Base-by-base conservation (phyloP, 176 grass and related monocot species). In the Tillandsia leiboldiana region DNA sequence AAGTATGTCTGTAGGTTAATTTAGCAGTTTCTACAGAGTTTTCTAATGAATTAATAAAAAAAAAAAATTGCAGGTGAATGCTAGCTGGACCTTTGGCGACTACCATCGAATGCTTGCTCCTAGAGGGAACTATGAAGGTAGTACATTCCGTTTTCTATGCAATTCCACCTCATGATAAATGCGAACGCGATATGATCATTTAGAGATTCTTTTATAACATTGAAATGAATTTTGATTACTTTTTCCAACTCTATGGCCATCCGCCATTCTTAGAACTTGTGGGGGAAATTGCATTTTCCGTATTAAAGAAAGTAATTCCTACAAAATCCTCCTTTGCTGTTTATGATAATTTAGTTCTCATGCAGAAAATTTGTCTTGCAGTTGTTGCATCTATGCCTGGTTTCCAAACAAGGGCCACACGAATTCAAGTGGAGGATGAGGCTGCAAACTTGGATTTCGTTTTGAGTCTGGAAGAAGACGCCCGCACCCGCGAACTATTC, bases 101-200 rank as follows among this genome's bases (percentile, higher is more conserved):
- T 96, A 92, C 70, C 93, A 96, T 79, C 83, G 93, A 23, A 83
- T 96, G 14, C 50, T 96, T 77, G 70, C 50, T 15, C 89, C 93
- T 62, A 78, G 83, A 70, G 86, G 73, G 66, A 92, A 48, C 50
- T 87, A 96, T 33, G 78, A 96, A 85, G 93, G 93, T 90, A 85
- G 29, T 15, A 24, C 50, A 20, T 53, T 42, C 33, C 33, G 4
- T 42, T 42, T 42, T 42, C 33, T 42, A 42, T 29, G 28, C 28
- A 2, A 29, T 29, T 29, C 28, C 28, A 29, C 28, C 33, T 42
- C 33, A 29, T 54, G 3, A 69, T 53, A 69, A 6, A 53, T 50
- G 3, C 20, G 13, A 15, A 5, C 28, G 33, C 47, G n/a, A 67
- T 1, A 50, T 67, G 54, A 20, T 51, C 0, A 50, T 82, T 54